Conservation (phyloP, 352 stramenopile genomes). For the Globisporangium abappressorium region DNA sequence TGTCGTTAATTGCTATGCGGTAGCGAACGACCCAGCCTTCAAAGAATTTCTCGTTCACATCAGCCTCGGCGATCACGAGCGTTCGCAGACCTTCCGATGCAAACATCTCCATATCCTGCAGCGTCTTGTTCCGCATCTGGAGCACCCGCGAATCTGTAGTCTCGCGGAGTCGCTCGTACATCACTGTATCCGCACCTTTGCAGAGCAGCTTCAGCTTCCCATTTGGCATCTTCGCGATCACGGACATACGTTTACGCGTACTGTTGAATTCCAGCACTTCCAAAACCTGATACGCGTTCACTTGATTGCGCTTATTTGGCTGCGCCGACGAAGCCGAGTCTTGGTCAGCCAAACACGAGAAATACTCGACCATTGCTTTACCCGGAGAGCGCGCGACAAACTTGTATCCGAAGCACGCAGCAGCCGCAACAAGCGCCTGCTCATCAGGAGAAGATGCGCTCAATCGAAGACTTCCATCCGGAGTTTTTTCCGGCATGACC, state of each 20-base stretch:
- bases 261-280: slow-evolving; percentile 95
- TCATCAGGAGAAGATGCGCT: slow-evolving; percentile 92
- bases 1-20: slow-evolving; percentile 79
- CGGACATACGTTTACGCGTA: slow-evolving; percentile 95
- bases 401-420: slow-evolving; percentile 80
- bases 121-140: slow-evolving; percentile 57
- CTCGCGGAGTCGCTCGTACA: slow-evolving; percentile 74
- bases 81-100: slow-evolving; percentile 87
- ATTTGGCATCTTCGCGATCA: slow-evolving; percentile 68
- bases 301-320: slow-evolving; percentile 27
- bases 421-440: slow-evolving; percentile 83
- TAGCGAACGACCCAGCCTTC: slow-evolving; percentile 66
- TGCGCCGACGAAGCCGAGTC: slow-evolving; percentile 30
- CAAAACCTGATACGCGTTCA: slow-evolving; percentile 80
- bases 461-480: slow-evolving; percentile 80
- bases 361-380: slow-evolving; percentile 74
- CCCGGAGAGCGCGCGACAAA: slow-evolving; percentile 69
- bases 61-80: slow-evolving; percentile 76
- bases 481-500: slow-evolving; percentile 95
- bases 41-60: slow-evolving; percentile 61
- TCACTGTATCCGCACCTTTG: slow-evolving; percentile 88
- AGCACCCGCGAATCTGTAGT: slow-evolving; percentile 46
- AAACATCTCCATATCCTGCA: slow-evolving; percentile 88
- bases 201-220: slow-evolving; percentile 75
- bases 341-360: slow-evolving; percentile 36